Evolutionary conservation across 345 rosid genomes (phyloP), one percentile per base, ranked within the genome.

Genomic region (Hypericum androsaemum): DNA sequence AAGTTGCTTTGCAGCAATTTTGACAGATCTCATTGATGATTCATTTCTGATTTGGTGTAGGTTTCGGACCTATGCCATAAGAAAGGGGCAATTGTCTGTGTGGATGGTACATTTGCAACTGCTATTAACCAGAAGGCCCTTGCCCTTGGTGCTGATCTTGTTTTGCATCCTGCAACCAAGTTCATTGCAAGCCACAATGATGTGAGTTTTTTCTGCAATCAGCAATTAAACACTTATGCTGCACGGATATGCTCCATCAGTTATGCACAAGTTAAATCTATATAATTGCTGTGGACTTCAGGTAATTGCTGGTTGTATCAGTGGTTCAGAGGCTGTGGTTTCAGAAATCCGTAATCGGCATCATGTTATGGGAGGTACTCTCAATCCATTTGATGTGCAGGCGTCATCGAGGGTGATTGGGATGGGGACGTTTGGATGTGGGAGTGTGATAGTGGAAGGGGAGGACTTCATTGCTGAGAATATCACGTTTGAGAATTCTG

Each of bases 51-150:
- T 64, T 66, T 17, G 51, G 3, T 64, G 54, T 83, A 88, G 97
- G 97, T 92, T 58, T 85, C 97, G 37, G 69, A 83, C 41, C 83
- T 88, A 47, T 92, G 97, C 73, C 97, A 80, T 71, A 81, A 68
- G 32, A 85, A 85, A 58, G 97, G 95, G 63, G 79, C 94, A 47
- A 62, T 88, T 53, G 98, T 92, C 43, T 92, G 98, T 81, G 77
- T 92, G 39, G 98, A 92, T 67, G 98, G 98, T 63, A 92, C 98
- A 62, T 92, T 92, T 73, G 98, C 98, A 39, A 92, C 98, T 52
- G 94, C 97, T 65, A 70, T 92, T 63, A 92, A 92, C 69, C 98
- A 92, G 73, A 92, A 88, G 73, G 94, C 88, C 17, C 85, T 92
- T 58, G 80, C 94, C 14, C 82, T 85, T 63, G 98, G 98, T 54